A percentile compares a stretch with the other conserved stretches of the same genome.
Evolutionary conservation across 805 yeast genomes (phyloP).

Genomic region (Schwanniomyces vanrijiae): DNA sequence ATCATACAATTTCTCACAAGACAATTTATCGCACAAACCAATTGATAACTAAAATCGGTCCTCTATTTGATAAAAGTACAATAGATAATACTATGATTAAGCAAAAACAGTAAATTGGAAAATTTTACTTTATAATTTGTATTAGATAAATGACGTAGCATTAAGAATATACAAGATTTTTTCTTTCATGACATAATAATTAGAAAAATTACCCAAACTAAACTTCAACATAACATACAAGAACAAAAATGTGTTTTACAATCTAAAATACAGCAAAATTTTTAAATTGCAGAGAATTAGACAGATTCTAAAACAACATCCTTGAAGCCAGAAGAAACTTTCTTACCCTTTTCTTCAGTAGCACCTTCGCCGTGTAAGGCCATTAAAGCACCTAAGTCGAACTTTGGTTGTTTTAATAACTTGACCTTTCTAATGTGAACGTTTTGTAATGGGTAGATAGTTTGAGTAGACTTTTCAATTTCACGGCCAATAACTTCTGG

Average conservation of each 20-base stretch:
- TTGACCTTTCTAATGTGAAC: conserved; percentile 97
- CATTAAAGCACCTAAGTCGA: conserved; percentile 90
- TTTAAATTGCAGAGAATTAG: conserved; percentile 32
- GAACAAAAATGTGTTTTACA: conserved; percentile 3
- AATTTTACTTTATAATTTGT: not conserved
- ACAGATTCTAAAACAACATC: conserved; percentile 95
- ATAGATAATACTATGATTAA: not conserved
- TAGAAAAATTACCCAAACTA: conserved; percentile 7
- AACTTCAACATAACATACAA: conserved; percentile 6
- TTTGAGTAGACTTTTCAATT: conserved; percentile 88
- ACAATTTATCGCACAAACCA: not conserved
- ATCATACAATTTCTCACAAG: not conserved
- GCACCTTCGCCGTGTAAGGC: conserved; percentile 93
- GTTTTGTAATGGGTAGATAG: conserved; percentile 93
- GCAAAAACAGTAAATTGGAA: not conserved
- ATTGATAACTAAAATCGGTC: not conserved
- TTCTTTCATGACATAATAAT: conserved; percentile 6
- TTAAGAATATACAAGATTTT: conserved; percentile 13
- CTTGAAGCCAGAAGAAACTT: conserved; percentile 93
- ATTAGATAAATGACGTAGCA: conserved; percentile 12
- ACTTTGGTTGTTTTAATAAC: conserved; percentile 94
- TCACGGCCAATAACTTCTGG: conserved; percentile 97
- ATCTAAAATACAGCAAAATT: not conserved
- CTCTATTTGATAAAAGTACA: not conserved
- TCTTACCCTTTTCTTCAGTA: conserved; percentile 89